A percentile compares a stretch with the other conserved stretches of the same genome.
phyloP scores from a whole-genome alignment of 495 filamentous ascomycete genomes.

The Tuber melanosporum region DNA sequence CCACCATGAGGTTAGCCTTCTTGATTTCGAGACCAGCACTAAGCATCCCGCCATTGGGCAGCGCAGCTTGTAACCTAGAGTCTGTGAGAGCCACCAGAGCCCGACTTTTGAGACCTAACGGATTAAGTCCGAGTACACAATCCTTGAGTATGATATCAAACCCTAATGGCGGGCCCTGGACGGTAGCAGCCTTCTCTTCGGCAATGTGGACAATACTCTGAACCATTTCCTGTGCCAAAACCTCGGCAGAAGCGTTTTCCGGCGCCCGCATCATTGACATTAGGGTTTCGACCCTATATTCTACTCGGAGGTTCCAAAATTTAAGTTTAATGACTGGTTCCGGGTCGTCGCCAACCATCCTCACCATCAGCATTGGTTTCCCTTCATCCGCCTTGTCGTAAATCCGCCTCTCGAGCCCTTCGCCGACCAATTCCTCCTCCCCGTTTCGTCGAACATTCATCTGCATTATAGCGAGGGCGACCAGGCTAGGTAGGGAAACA shows the following conservation, averaged over 20 bases:
- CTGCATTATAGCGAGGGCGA: constrained; percentile 63
- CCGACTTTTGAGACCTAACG: constrained; percentile 66
- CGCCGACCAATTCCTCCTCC: constrained; percentile 61
- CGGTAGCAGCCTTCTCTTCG: constrained; percentile 46
- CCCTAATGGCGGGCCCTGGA: constrained; percentile 48
- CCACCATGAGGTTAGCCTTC: constrained; percentile 73
- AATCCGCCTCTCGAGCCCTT: constrained; percentile 44
- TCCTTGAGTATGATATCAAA: constrained; percentile 70
- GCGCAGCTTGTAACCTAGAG: constrained; percentile 56
- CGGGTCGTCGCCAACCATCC: constrained; percentile 88
- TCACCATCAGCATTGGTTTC: constrained; percentile 63
- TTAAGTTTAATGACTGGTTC: constrained; percentile 85
- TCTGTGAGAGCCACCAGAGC: constrained; percentile 71
- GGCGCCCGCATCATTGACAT: constrained; percentile 67
- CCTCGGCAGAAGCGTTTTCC: constrained; percentile 63
- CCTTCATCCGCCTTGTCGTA: constrained; percentile 41
- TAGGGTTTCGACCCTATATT: constrained; percentile 76
- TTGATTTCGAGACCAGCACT: constrained; percentile 61
- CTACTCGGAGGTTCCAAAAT: constrained; percentile 67
- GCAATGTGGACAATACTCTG: constrained; percentile 72
- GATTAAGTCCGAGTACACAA: constrained; percentile 79
- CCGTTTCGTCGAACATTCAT: constrained; percentile 57
- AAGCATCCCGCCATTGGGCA: constrained; percentile 56
- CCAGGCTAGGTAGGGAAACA: constrained; percentile 73
- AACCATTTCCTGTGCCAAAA: constrained; percentile 67